phyloP scores from a whole-genome alignment of 352 stramenopile species.

The Globisporangium radiosum region DNA sequence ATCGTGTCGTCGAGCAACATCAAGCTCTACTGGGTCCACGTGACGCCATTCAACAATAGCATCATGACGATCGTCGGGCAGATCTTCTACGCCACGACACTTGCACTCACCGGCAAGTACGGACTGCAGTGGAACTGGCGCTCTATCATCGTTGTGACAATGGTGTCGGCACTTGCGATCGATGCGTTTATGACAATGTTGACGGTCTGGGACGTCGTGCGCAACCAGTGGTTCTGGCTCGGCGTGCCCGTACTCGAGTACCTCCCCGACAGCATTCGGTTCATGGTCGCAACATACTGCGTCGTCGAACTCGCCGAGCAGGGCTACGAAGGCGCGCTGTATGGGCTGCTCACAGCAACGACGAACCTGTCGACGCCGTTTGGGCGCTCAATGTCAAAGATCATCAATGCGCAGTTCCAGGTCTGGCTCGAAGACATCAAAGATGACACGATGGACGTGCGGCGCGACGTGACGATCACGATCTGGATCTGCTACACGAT shows the following conservation, averaged over 20 bases:
- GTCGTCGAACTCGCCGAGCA: slow-evolving; percentile 51
- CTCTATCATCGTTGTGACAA: slow-evolving; percentile 31
- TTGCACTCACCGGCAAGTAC: slow-evolving; percentile 35
- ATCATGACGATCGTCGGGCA: slow-evolving; percentile 44
- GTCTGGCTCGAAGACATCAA: slow-evolving; percentile 49
- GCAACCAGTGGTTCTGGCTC: slow-evolving; percentile 62
- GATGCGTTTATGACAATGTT: slow-evolving; percentile 51
- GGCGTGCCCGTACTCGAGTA: slow-evolving; percentile 47
- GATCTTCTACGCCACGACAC: slow-evolving; percentile 37
- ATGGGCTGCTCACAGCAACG: slow-evolving; percentile 42
- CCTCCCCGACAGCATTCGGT: slow-evolving; percentile 38
- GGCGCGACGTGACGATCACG: slow-evolving; percentile 48
- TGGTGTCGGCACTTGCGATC: slow-evolving; percentile 29
- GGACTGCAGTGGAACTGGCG: slow-evolving; percentile 57
- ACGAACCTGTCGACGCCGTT: slow-evolving; percentile 45
- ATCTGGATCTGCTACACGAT: slow-evolving; percentile 48
- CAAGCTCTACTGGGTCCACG: slow-evolving; percentile 45
- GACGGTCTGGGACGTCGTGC: slow-evolving; percentile 39
- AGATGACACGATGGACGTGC: slow-evolving; percentile 32
- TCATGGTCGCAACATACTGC: slow-evolving; percentile 53
- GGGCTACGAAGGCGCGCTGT: slow-evolving; percentile 47
- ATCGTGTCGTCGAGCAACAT: slow-evolving; percentile 43
- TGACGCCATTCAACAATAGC: slow-evolving; percentile 48
- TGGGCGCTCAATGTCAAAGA: slow-evolving; percentile 37
- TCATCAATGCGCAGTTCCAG: slow-evolving; percentile 45